A percentile compares a stretch with the other conserved stretches of the same genome.
phyloP scores from a whole-genome alignment of 805 yeast genomes.

The Wickerhamiella cacticola region DNA sequence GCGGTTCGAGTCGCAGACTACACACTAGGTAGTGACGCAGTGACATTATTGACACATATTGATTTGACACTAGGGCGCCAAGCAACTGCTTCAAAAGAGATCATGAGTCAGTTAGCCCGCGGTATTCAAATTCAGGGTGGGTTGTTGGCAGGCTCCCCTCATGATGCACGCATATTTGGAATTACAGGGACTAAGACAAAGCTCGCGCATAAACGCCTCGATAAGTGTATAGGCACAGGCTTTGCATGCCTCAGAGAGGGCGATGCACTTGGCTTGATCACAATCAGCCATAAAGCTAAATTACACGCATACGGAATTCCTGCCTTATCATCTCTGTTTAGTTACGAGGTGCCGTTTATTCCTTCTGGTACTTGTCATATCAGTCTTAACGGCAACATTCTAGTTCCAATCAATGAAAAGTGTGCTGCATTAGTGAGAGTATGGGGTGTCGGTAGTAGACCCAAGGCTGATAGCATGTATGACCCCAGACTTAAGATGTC shows the following conservation, averaged over 20 bases:
- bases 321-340: constrained; percentile 17
- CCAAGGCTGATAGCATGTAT: constrained; percentile 42
- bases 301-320: constrained; percentile 21
- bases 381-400: constrained; percentile 30
- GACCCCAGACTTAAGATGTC: constrained; percentile 54
- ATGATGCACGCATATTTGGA: constrained; percentile 47
- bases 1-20: constrained; percentile 41
- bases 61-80: constrained; percentile 50
- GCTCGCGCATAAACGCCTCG: constrained; percentile 50
- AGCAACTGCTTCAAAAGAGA: constrained; percentile 48
- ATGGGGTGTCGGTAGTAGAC: constrained; percentile 33
- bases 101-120: constrained; percentile 45
- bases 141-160: constrained; percentile 41
- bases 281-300: constrained; percentile 19
- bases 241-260: constrained; percentile 36
- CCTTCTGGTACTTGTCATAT: constrained; percentile 25
- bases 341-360: constrained; percentile 16
- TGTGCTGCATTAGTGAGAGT: constrained; percentile 46
- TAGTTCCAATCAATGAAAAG: constrained; percentile 40
- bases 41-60: constrained; percentile 46
- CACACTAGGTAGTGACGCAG: constrained; percentile 40
- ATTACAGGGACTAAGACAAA: constrained; percentile 50
- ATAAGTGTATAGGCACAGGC: constrained; percentile 42
- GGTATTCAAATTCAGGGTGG: constrained; percentile 55
- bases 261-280: constrained; percentile 34